These are phyloP conservation scores for Geosmithia flava DNA, from an alignment of 2,329 filamentous ascomycete species.

Conservation along the genomic window DNA sequence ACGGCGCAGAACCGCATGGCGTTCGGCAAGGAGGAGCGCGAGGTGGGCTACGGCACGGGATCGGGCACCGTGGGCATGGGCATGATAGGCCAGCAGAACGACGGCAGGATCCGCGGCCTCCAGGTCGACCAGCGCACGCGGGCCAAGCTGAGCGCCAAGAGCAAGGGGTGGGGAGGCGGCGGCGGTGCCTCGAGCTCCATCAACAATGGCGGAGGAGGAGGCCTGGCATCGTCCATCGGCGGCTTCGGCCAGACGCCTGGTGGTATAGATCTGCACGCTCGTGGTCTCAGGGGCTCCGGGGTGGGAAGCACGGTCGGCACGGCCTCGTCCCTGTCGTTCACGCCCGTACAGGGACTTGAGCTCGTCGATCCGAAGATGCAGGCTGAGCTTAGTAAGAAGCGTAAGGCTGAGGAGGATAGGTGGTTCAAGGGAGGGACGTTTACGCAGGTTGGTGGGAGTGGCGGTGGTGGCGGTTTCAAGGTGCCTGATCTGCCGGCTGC, in stretches of 20 bases:
- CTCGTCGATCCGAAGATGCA: conserved; percentile 87
- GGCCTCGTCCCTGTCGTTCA: conserved; percentile 81
- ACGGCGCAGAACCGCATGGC: conserved; percentile 95
- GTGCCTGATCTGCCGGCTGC: conserved; percentile 61
- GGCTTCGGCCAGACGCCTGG: conserved; percentile 56
- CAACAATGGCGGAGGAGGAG: conserved; percentile 48
- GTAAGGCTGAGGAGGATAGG: conserved; percentile 85
- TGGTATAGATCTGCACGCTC: conserved; percentile 57
- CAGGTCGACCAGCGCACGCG: conserved; percentile 90
- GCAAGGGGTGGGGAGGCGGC: conserved; percentile 62
- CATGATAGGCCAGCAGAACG: conserved; percentile 85
- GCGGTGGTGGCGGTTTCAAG: conserved; percentile 60
- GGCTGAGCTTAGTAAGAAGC: conserved; percentile 77
- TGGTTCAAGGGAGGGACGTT: conserved; percentile 99
- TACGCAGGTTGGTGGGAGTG: conserved; percentile 58
- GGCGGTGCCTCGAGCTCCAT: neutral
- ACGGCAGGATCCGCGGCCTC: conserved; percentile 75
- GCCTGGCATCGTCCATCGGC: conserved; percentile 69
- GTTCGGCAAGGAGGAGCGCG: conserved; percentile 90
- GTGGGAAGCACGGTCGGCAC: conserved; percentile 53
- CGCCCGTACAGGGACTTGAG: conserved; percentile 87
- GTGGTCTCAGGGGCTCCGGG: conserved; percentile 63
- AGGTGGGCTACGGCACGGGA: conserved; percentile 80
- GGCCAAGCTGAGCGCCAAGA: conserved; percentile 88
- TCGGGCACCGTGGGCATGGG: conserved; percentile 80